phyloP scores from a whole-genome alignment of 108 stramenopile species.

The Skeletonema marinoi region DNA sequence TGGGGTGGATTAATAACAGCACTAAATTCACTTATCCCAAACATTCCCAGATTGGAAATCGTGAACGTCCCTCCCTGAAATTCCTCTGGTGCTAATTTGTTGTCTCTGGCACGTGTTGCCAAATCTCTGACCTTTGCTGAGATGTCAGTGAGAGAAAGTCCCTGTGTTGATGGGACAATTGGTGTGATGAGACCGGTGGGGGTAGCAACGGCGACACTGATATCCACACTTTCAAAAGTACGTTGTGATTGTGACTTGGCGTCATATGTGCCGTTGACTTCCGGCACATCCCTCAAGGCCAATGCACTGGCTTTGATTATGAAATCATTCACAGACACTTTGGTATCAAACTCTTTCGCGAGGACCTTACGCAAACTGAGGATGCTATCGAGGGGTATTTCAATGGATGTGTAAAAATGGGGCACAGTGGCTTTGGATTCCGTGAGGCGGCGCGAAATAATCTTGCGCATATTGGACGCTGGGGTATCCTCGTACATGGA shows the following conservation, averaged over 20 bases:
- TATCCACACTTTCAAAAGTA: conserved; percentile 85
- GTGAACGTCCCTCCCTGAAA: conserved; percentile 98
- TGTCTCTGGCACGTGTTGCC: conserved; percentile 76
- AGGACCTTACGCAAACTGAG: conserved; percentile 84
- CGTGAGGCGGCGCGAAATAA: conserved; percentile 93
- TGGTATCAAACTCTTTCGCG: conserved; percentile 71
- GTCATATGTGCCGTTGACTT: conserved; percentile 83
- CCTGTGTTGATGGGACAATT: conserved; percentile 88
- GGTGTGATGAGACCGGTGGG: conserved; percentile 95
- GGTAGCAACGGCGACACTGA: conserved; percentile 98
- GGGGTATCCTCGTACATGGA: conserved; percentile 46
- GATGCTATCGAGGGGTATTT: conserved; percentile 88
- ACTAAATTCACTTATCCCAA: conserved; percentile 95
- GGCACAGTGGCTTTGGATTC: conserved; percentile 96
- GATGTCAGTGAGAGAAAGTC: conserved; percentile 86
- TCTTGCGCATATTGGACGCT: conserved; percentile 88
- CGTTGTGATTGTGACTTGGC: conserved; percentile 48
- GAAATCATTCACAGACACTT: conserved; percentile 96
- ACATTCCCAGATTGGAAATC: conserved; percentile 98
- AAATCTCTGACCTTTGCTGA: conserved; percentile 84
- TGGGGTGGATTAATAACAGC: conserved; percentile 99
- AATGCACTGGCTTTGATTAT: conserved; percentile 96
- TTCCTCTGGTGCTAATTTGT: conserved; percentile 94
- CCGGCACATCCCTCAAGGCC: conserved; percentile 96
- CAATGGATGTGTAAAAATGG: conserved; percentile 94